Base-by-base conservation (phyloP, 495 filamentous ascomycete species). In the Ascodesmis nigricans region DNA sequence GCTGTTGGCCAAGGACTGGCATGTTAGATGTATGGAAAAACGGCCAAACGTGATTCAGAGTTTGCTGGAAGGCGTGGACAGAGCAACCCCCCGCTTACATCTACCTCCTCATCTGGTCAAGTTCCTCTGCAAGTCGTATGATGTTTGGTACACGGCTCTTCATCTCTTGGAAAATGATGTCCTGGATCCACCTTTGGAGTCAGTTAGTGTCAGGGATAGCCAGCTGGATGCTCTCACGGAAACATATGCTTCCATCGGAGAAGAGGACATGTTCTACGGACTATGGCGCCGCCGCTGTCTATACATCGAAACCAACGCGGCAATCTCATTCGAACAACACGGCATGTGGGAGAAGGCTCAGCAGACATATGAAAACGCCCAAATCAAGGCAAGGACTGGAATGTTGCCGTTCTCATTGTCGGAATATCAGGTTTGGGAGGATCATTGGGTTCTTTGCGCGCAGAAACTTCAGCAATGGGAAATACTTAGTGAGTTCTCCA, bases 391-490 rank as follows among this genome's bases (percentile, higher is more conserved):
- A 27, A 69, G 90, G 22, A 92, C 80, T 1, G 84, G 82, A 19
- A 75, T 76, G 9, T 69, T 92, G 40, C 83, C 90, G 1, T 93
- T 92, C 58, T 93, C 87, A 1, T 77, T 90, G 44, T 80, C 72
- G 9, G 90, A 99, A 57, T 99, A 99, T 51, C 91, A 87, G 68
- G 64, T 99, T 1, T 99, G 90, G 90, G 90, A 99, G 56, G 90
- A 99, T 54, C 90, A 99, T 44, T 99, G 90, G 90, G 67, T 95
- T 21, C 65, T 90, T 25, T 95, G 90, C 50, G 87, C 84, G 2
- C 79, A 95, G 56, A 99, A 95, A 59, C 66, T 99, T 23, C 90
- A 99, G 51, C 90, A 95, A 43, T 99, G 90, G 90, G 90, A 99
- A 35, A 77, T 99, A 36, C 56, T 99, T 18, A 76, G 73, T 35